These are phyloP conservation scores for Actinomortierella wolfii DNA, from an alignment of 371 early-diverging fungal genomes.

Conservation along the genomic window DNA sequence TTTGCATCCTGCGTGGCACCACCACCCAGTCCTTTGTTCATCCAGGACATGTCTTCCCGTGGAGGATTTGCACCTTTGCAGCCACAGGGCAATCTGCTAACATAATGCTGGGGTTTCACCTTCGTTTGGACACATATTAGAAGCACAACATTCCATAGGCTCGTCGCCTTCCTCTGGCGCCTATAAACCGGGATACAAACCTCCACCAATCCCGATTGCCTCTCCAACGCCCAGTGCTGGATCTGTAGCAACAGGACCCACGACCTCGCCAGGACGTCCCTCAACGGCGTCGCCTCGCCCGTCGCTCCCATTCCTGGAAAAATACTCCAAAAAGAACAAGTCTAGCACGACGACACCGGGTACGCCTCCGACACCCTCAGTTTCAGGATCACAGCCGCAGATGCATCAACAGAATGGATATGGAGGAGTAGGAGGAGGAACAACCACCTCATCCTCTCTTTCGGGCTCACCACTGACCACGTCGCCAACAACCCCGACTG, in stretches of 20 bases:
- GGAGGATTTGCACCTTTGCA: no score
- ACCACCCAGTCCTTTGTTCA: not conserved
- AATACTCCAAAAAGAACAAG: conserved; percentile 46
- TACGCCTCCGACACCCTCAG: conserved; percentile 15
- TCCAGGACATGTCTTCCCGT: no score
- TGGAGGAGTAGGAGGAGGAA: conserved; percentile 17
- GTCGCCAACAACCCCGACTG: conserved; percentile 48
- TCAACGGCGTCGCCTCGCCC: conserved; percentile 28
- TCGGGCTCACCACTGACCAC: conserved; percentile 36
- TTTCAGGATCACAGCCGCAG: conserved; percentile 15
- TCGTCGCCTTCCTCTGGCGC: conserved; percentile 28
- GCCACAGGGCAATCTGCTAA: no score
- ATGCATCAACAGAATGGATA: conserved; percentile 7
- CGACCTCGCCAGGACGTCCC: conserved; percentile 23
- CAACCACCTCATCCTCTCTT: conserved; percentile 9
- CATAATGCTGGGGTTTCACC: no score
- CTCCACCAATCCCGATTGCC: conserved; percentile 30
- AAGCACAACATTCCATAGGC: not conserved
- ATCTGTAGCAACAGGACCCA: conserved; percentile 10
- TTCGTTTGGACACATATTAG: no score
- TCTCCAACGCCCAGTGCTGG: conserved; percentile 12
- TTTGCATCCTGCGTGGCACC: not conserved
- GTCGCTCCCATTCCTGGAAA: conserved; percentile 43
- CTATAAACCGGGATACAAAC: conserved; percentile 45
- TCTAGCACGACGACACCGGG: conserved; percentile 12